Base-by-base conservation (phyloP, 768 basidiomycete genomes). In the Pulveroboletus sp. region DNA sequence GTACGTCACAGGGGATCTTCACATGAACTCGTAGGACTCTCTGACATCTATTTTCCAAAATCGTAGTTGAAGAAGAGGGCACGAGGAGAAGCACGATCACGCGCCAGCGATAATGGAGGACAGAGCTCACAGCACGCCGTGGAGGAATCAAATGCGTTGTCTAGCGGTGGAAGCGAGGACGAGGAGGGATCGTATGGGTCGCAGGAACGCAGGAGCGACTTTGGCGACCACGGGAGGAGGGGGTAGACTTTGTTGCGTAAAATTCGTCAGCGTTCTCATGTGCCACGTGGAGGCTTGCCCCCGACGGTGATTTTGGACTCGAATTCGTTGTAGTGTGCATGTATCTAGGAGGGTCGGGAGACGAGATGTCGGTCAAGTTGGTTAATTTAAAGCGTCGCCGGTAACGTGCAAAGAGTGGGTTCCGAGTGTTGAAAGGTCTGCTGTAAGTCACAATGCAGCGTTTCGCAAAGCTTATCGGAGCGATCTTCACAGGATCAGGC, bases 1-100 rank as follows among this genome's bases (percentile, higher is more conserved):
- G 87, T 89, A 67, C 64, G 83, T 76, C 58, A 68, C 57, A 59
- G 53, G 57, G 46, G 60, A 49, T 54, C 50, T 57, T 56, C 46
- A 49, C 54, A 47, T 58, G 46, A 39, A 31, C 47, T 55, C 46
- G 35, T 35, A 44, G 50, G 47, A 39, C 47, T 49, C 37, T 54
- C 59, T 70, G 56, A 70, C 49, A 36, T 49, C 44, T 55, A 38
- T 51, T 51, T 51, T 45, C 45, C 47, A 47, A 49, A 51, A 53
- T 47, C 17, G 26, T 43, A 68, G 67, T 38, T 68, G 10, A 68
- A 68, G 51, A 68, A 68, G 42, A 68, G 67, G 57, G 64, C 68
- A 46, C 64, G 68, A 50, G 68, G 66, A 30, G 68, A 70, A 27
- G 54, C 43, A 13, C 57, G 68, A 35, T 48, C 67, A 13, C 68